A percentile compares a stretch with the other conserved stretches of the same genome.
Conservation (phyloP, 345 rosid genomes). For the Kandelia obovata region DNA sequence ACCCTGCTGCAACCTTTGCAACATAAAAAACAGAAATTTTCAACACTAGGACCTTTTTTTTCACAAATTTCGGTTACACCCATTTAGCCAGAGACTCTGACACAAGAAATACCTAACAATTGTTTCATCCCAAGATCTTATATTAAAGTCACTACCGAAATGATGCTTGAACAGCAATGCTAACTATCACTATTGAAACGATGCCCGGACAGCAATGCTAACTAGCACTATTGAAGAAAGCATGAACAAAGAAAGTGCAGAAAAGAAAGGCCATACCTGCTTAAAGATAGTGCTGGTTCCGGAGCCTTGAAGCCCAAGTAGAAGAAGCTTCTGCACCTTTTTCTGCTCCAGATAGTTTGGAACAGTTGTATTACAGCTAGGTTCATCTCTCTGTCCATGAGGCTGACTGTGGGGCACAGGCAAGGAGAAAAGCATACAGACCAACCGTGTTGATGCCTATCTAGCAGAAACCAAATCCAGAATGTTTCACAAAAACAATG, state of each 20-base stretch:
- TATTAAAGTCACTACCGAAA: too few relatives aligned
- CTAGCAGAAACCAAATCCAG: constrained; percentile 34
- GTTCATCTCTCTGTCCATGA: constrained; percentile 61
- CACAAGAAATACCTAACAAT: too few relatives aligned
- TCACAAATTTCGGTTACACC: too few relatives aligned
- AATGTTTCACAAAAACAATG: constrained; percentile 15
- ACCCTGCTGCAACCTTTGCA: background rate
- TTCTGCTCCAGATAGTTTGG: constrained; percentile 85
- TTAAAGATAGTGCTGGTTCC: constrained; percentile 98
- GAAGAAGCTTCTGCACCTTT: constrained; percentile 73
- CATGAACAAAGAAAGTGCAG: background rate
- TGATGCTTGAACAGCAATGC: too few relatives aligned
- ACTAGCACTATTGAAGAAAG: background rate
- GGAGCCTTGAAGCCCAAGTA: constrained; percentile 80
- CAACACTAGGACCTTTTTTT: too few relatives aligned
- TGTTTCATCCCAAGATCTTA: too few relatives aligned
- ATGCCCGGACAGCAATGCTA: too few relatives aligned
- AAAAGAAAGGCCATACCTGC: constrained; percentile 52
- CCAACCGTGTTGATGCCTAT: constrained; percentile 88
- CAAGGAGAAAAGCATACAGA: constrained; percentile 80
- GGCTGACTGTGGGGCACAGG: constrained; percentile 80
- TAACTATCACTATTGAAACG: too few relatives aligned
- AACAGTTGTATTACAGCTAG: constrained; percentile 62
- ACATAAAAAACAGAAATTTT: too few relatives aligned
- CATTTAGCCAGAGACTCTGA: too few relatives aligned